Base-by-base conservation (phyloP, 2,329 filamentous ascomycete species). In the Pseudogymnoascus sp. region DNA sequence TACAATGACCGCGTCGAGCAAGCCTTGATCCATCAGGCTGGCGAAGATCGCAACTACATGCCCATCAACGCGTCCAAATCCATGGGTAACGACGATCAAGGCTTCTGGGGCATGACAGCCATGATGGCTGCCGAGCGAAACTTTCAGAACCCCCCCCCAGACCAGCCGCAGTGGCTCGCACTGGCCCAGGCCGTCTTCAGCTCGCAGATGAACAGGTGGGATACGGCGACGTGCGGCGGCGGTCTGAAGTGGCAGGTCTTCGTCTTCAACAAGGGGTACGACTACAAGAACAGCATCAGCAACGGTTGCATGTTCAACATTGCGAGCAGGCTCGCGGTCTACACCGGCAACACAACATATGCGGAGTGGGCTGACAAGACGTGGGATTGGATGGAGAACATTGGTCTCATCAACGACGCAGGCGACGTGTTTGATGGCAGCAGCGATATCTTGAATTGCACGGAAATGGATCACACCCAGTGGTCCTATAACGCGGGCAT, bases 221-320 rank as follows among this genome's bases (percentile, higher is more conserved):
- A 90, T 61, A 76, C 71, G 0, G 71, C 76, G 0, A 73, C 81
- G 59, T 92, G 89, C 65, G 77, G 76, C 13, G 89, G 89, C 48
- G 89, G 89, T 5, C 71, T 92, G 59, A 81, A 87, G 62, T 91
- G 88, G 88, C 89, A 94, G 72, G 89, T 94, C 57, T 91, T 87
- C 69, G 77, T 81, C 1, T 90, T 87, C 76, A 92, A 94, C 70
- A 82, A 79, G 34, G 90, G 89, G 15, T 94, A 84, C 72, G 79
- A 85, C 67, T 90, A 91, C 77, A 91, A 83, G 66, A 82, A 82
- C 62, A 78, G 79, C 12, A 82, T 82, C 61, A 81, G 80, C 0
- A 79, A 82, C 63, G 80, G 78, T 2, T 79, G 78, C 60, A 81
- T 82, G 71, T 82, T 82, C 68, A 79, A 80, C 48, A 70, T 82